Percentiles rank a stretch among this genome's conserved stretches.
These are phyloP conservation scores for Anthostomella pinea DNA, from an alignment of 2,329 filamentous ascomycete genomes.

Conservation along the genomic window DNA sequence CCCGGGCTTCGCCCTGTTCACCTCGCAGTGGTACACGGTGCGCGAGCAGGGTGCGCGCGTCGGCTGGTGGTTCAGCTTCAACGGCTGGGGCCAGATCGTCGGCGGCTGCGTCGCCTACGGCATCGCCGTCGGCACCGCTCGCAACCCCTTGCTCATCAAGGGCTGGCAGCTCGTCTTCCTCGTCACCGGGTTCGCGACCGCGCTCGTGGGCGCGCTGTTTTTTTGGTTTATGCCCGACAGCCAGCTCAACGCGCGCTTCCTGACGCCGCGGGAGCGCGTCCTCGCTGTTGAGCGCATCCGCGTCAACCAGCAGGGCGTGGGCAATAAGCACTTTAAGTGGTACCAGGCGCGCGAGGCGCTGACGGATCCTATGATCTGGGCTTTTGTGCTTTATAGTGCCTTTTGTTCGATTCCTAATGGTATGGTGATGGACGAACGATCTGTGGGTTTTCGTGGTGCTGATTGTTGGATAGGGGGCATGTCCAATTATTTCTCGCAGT, in stretches of 20 bases:
- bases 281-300: conserved; percentile 53
- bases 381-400: conserved; percentile 33
- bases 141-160: conserved; percentile 43
- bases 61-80: conserved; percentile 32
- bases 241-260: conserved; percentile 38
- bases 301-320: conserved; percentile 64
- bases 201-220: conserved; percentile 46
- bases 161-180: conserved; percentile 65
- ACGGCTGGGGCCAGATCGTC: conserved; percentile 37
- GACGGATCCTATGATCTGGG: conserved; percentile 37
- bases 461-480: conserved; percentile 32
- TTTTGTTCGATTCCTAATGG: conserved; percentile 38
- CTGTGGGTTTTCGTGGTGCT: too few relatives aligned
- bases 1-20: conserved; percentile 31
- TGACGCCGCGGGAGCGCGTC: conserved; percentile 59
- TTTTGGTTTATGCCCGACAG: conserved; percentile 46
- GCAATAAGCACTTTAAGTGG: conserved; percentile 65
- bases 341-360: conserved; percentile 52
- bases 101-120: conserved; percentile 41
- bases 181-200: conserved; percentile 50
- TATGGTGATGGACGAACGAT: too few relatives aligned
- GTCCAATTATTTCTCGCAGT: conserved; percentile 39
- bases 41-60: conserved; percentile 29
- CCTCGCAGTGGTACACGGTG: conserved; percentile 33
- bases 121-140: conserved; percentile 47